Base-by-base conservation (phyloP, 805 yeast species). In the Ogataea pini region DNA sequence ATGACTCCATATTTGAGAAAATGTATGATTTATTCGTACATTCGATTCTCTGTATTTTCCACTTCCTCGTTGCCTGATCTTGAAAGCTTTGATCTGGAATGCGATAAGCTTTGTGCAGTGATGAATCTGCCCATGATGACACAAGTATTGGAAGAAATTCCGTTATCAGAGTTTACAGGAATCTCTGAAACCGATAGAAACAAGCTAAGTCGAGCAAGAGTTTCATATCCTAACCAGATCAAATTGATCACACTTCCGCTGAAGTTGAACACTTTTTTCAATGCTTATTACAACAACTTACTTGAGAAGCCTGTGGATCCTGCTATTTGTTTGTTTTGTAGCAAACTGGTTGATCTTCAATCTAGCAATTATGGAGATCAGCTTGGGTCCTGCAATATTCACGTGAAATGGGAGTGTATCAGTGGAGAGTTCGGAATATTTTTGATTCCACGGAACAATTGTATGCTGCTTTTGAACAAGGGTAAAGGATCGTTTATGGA, bases 321-420 rank as follows among this genome's bases (percentile, higher is more conserved):
- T 0, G 96, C 96, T 0, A 71, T 92, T 8, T 92, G 99, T 60
- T 68, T 92, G 46, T 85, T 84, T 52, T 94, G 99, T 68, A 94
- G 90, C 1, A 68, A 70, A 9, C 73, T 83, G 7, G 73, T 88
- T 18, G 82, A 83, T 52, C 68, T 83, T n/a, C 97, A 91, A 59
- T 80, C 71, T 51, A 65, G 72, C 34, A 77, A 82, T 14, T 73
- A 77, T 43, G 83, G 82, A 0, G 76, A 73, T 36, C 65, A 67
- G 3, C 66, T 70, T 16, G 98, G 98, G 0, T 89, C 89, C 53
- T 92, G 98, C 62, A 86, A 85, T 14, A 74, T 79, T 40, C 98
- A 92, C 64, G 72, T 69, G 48, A 66, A 72, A 43, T 73, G 77
- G 63, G 84, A 83, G 50, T 86, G 95, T 61, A 68, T 78, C n/a